Percentiles rank a stretch among this genome's conserved stretches.
Evolutionary conservation across 805 yeast genomes (phyloP).

Genomic region (Ogataea pini): DNA sequence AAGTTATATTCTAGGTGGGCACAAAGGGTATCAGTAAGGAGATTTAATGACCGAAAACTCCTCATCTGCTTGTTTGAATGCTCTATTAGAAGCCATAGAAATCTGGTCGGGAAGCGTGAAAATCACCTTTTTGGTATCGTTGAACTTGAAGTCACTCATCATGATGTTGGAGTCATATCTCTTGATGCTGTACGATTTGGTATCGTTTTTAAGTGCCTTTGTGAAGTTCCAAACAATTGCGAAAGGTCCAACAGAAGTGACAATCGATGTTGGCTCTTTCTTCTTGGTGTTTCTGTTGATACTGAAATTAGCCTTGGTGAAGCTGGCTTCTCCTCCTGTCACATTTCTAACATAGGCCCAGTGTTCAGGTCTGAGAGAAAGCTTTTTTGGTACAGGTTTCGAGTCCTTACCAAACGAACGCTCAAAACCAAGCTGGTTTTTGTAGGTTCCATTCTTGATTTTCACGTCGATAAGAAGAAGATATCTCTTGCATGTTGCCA

Average conservation of each 20-base stretch:
- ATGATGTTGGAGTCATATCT: slow-evolving; percentile 61
- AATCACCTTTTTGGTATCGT: slow-evolving; percentile 68
- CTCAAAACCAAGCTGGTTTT: slow-evolving; percentile 62
- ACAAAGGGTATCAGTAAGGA: slow-evolving; percentile 20
- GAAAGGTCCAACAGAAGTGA: slow-evolving; percentile 80
- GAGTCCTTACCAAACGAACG: slow-evolving; percentile 62
- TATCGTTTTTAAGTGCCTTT: slow-evolving; percentile 55
- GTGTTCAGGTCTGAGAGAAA: slow-evolving; percentile 72
- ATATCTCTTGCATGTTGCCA: slow-evolving; percentile 77
- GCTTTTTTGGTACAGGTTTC: slow-evolving; percentile 68
- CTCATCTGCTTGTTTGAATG: slow-evolving; percentile 54
- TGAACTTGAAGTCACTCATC: slow-evolving; percentile 78
- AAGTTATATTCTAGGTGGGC: not conserved
- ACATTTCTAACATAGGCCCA: slow-evolving; percentile 60
- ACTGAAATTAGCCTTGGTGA: slow-evolving; percentile 78
- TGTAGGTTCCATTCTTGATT: slow-evolving; percentile 61
- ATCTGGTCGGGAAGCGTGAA: slow-evolving; percentile 78
- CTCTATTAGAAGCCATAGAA: slow-evolving; percentile 60
- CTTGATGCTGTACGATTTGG: slow-evolving; percentile 60
- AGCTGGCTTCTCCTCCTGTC: slow-evolving; percentile 49
- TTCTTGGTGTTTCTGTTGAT: slow-evolving; percentile 56
- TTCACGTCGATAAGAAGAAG: slow-evolving; percentile 67
- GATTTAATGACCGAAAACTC: slow-evolving; percentile 33
- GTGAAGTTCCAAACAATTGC: slow-evolving; percentile 78
- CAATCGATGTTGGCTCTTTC: slow-evolving; percentile 60